These are phyloP conservation scores for Ganoderma sinense DNA, from an alignment of 1,284 basidiomycete genomes.

Conservation along the genomic window DNA sequence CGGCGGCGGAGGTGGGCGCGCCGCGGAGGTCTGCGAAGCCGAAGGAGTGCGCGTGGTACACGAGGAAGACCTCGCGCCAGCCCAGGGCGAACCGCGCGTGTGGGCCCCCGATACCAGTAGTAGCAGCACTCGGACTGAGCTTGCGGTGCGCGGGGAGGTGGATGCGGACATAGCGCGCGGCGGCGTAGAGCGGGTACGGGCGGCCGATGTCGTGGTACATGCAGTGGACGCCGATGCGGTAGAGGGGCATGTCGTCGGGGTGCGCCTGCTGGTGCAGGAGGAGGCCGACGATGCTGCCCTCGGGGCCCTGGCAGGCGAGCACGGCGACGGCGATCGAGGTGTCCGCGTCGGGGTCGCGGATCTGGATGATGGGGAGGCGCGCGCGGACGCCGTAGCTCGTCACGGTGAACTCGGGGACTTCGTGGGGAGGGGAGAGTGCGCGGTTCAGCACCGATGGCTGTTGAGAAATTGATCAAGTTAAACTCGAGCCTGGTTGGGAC, in stretches of 20 bases:
- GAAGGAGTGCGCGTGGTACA: constrained; percentile 14
- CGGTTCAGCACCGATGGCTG: neutral
- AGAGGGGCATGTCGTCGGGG: constrained; percentile 13
- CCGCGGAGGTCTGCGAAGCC: constrained; percentile 5
- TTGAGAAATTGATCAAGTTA: neutral
- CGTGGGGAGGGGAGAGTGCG: constrained; percentile 3
- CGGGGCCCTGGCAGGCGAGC: constrained; percentile 7
- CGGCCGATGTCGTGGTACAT: constrained; percentile 9
- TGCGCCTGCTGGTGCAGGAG: constrained; percentile 13
- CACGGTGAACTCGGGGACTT: constrained; percentile 12
- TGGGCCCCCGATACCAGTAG: too few species aligned
- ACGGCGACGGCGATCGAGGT: constrained; percentile 8
- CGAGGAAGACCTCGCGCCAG: constrained; percentile 14
- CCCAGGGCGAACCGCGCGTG: constrained; percentile 4
- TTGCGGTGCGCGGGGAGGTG: constrained; percentile 1
- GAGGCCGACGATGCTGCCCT: constrained; percentile 10
- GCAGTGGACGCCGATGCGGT: constrained; percentile 16
- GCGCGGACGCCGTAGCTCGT: constrained; percentile 19
- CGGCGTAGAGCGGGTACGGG: constrained; percentile 15
- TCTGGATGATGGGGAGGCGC: constrained; percentile 6
- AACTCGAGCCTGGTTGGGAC: neutral
- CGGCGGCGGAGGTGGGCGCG: neutral
- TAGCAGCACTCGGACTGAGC: too few species aligned
- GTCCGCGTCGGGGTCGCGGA: constrained; percentile 12
- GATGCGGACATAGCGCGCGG: constrained; percentile 16